phyloP scores from a whole-genome alignment of 352 stramenopile species.

The Phytopythium chamaehyphon region DNA sequence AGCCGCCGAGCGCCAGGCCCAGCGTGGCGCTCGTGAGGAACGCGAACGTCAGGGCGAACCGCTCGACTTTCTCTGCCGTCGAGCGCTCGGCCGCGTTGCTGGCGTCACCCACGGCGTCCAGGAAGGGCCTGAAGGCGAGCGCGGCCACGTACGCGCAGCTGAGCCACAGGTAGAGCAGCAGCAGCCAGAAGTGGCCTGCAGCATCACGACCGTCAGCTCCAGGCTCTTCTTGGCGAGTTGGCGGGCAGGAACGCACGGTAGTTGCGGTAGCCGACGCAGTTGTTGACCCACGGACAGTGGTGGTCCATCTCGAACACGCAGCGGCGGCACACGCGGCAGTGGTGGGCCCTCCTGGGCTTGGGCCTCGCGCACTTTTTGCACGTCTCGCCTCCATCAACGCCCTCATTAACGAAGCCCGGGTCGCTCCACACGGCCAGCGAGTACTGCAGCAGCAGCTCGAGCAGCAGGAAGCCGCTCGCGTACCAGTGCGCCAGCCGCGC shows the following conservation, averaged over 20 bases:
- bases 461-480: slow-evolving; percentile 25
- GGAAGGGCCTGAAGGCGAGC: slow-evolving; percentile 28
- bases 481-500: slow-evolving; percentile 5
- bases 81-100: not conserved
- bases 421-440: slow-evolving; percentile 36
- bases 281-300: slow-evolving; percentile 97
- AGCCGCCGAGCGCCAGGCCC: slow-evolving; percentile 23
- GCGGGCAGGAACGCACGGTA: slow-evolving; percentile 34
- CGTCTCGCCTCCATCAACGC: slow-evolving; percentile 2
- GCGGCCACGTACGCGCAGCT: slow-evolving; percentile 35
- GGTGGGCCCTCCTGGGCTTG: slow-evolving; percentile 41
- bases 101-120: slow-evolving; percentile 6
- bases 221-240: not conserved
- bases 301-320: slow-evolving; percentile 97
- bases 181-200: slow-evolving; percentile 40
- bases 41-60: slow-evolving; percentile 27
- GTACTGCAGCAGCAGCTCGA: slow-evolving; percentile 36
- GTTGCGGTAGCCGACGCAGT: slow-evolving; percentile 96
- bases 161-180: slow-evolving; percentile 45
- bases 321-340: slow-evolving; percentile 79
- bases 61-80: slow-evolving; percentile 16
- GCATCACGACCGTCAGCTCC: not conserved
- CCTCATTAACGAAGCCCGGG: slow-evolving; percentile 22
- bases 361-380: slow-evolving; percentile 15
- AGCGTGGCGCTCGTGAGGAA: slow-evolving; percentile 34